These are phyloP conservation scores for Megacollybia marginata DNA, from an alignment of 768 basidiomycete species.

Conservation along the genomic window DNA sequence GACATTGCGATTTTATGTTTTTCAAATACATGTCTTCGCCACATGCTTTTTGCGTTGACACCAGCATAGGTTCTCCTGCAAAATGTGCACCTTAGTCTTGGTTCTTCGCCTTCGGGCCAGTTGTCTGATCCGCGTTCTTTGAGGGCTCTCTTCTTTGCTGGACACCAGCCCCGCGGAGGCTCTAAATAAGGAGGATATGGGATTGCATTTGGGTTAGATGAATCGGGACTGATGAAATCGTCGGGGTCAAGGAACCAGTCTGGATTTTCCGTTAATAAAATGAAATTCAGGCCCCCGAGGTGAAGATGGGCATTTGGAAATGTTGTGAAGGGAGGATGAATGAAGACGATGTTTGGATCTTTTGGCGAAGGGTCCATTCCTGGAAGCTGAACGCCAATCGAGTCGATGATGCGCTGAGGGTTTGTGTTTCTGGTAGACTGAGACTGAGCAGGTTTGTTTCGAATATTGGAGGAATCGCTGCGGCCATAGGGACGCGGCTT, in stretches of 20 bases:
- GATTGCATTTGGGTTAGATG: slow-evolving; percentile 44
- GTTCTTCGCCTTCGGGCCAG: slow-evolving; percentile 79
- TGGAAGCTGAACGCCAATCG: slow-evolving; percentile 17
- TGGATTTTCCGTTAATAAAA: slow-evolving; percentile 63
- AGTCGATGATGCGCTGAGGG: neutral
- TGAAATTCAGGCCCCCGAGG: slow-evolving; percentile 65
- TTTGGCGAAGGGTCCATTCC: slow-evolving; percentile 61
- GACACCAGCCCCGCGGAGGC: slow-evolving; percentile 82
- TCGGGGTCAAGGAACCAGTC: slow-evolving; percentile 73
- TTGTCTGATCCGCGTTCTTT: slow-evolving; percentile 62
- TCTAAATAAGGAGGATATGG: slow-evolving; percentile 72
- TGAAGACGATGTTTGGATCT: slow-evolving; percentile 63
- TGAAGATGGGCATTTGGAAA: slow-evolving; percentile 57
- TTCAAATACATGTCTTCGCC: slow-evolving; percentile 82
- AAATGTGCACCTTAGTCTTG: slow-evolving; percentile 75
- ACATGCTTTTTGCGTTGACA: slow-evolving; percentile 89
- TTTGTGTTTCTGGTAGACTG: neutral
- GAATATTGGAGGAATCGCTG: slow-evolving; percentile 9
- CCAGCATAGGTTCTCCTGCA: slow-evolving; percentile 80
- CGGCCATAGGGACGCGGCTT: slow-evolving; percentile 60
- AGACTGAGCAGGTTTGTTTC: slow-evolving; percentile 3
- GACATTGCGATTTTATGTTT: slow-evolving; percentile 90
- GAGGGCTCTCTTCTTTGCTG: slow-evolving; percentile 74
- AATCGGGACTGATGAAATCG: slow-evolving; percentile 52
- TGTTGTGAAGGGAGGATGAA: slow-evolving; percentile 64